Percentiles rank a stretch among this genome's conserved stretches.
phyloP scores from a whole-genome alignment of 768 basidiomycete species.

The Macrolepiota fuliginosa region DNA sequence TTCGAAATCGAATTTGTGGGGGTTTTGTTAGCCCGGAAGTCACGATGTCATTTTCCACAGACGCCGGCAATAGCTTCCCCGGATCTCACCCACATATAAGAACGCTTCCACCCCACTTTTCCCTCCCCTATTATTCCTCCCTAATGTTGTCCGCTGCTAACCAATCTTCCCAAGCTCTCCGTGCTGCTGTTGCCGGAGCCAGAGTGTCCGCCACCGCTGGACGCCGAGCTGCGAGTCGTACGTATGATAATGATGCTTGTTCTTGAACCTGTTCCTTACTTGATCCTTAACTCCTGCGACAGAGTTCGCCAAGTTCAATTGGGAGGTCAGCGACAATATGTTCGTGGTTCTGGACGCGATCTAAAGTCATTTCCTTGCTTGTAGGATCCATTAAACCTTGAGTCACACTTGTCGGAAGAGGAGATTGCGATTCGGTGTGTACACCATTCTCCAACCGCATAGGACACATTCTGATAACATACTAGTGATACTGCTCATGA shows the following conservation, averaged over 20 bases:
- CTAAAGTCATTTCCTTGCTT: neutral
- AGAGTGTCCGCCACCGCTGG: neutral
- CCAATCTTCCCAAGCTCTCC: constrained; percentile 6
- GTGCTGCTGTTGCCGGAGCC: constrained; percentile 7
- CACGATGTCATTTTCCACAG: constrained; percentile 2
- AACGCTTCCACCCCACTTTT: neutral
- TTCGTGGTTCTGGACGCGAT: neutral
- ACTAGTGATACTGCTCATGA: constrained; percentile 72
- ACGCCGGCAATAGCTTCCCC: constrained; percentile 9
- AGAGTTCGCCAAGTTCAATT: constrained; percentile 42
- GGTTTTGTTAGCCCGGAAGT: neutral
- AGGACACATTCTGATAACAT: constrained; percentile 6
- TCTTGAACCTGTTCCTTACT: neutral
- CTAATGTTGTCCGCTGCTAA: constrained; percentile 7
- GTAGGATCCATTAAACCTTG: constrained; percentile 82
- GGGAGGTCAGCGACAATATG: constrained; percentile 33
- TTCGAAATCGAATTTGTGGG: neutral
- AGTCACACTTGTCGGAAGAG: constrained; percentile 82
- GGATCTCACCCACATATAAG: constrained; percentile 6
- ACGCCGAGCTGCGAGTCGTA: constrained; percentile 18
- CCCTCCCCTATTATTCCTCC: neutral
- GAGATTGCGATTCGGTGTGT: constrained; percentile 83
- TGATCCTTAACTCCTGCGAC: neutral
- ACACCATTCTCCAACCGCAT: neutral
- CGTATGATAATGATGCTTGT: neutral